phyloP scores from a whole-genome alignment of 2,329 filamentous ascomycete species.

The Daldinia sp. region DNA sequence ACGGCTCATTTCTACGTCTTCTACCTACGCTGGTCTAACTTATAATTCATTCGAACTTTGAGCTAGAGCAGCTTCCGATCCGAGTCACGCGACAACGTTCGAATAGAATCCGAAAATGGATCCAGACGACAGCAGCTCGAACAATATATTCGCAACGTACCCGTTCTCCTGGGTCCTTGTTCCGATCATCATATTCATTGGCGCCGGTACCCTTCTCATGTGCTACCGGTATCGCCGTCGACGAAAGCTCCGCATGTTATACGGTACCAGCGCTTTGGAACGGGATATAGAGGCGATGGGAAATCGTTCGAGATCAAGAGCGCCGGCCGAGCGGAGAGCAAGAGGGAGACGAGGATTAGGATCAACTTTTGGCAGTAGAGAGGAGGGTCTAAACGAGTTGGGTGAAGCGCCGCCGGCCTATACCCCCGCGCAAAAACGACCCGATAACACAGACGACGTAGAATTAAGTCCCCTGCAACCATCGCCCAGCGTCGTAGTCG shows the following conservation, averaged over 20 bases:
- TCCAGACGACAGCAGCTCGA: conserved; percentile 17
- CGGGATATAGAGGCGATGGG: conserved; percentile 41
- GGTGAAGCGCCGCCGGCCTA: conserved; percentile 48
- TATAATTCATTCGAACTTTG: conserved; percentile 3
- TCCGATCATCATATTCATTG: conserved; percentile 42
- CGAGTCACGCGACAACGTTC: conserved; percentile 4
- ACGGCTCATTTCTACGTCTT: neutral
- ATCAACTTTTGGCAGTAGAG: conserved; percentile 37
- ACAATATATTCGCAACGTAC: conserved; percentile 32
- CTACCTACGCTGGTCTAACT: neutral
- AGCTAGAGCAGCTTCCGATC: neutral
- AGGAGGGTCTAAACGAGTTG: conserved; percentile 47
- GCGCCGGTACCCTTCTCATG: conserved; percentile 35
- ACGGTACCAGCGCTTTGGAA: conserved; percentile 32
- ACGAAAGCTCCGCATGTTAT: conserved; percentile 31
- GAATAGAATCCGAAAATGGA: conserved; percentile 19
- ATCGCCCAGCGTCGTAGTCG: conserved; percentile 2
- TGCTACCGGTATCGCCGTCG: conserved; percentile 43
- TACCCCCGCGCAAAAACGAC: conserved; percentile 35
- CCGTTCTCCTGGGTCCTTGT: conserved; percentile 42
- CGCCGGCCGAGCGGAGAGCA: conserved; percentile 19
- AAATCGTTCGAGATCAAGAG: conserved; percentile 18
- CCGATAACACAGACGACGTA: conserved; percentile 28
- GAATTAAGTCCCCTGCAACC: conserved; percentile 36
- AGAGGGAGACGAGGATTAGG: conserved; percentile 16